A percentile compares a stretch with the other conserved stretches of the same genome.
phyloP scores from a whole-genome alignment of 768 basidiomycete genomes.

The Cubamyces lactineus region DNA sequence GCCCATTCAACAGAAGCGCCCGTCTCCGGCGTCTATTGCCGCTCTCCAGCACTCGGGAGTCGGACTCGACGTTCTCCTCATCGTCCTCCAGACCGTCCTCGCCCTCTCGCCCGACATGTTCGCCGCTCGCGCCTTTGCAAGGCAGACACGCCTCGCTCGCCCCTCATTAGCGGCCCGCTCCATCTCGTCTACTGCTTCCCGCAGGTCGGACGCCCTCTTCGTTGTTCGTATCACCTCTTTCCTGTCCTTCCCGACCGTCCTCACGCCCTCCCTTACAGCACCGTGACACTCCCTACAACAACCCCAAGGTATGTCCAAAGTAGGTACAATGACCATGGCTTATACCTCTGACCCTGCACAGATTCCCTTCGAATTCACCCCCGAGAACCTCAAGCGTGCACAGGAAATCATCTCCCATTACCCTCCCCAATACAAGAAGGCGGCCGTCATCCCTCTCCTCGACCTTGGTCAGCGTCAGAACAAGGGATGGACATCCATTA shows the following conservation, averaged over 20 bases:
- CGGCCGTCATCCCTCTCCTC: conserved; percentile 94
- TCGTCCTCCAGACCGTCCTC: background rate
- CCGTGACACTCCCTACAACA: conserved; percentile 93
- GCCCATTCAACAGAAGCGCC: conserved; percentile 16
- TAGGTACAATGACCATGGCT: background rate
- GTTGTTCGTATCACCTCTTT: conserved; percentile 73
- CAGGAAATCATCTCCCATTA: conserved; percentile 91
- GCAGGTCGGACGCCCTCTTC: conserved; percentile 83
- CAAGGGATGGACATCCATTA: conserved; percentile 97
- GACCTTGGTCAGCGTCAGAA: conserved; percentile 98
- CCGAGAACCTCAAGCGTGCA: conserved; percentile 83
- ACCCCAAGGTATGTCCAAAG: conserved; percentile 67
- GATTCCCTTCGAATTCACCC: conserved; percentile 89
- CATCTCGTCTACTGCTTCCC: conserved; percentile 45
- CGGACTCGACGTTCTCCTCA: background rate
- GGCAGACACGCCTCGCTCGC: conserved; percentile 19
- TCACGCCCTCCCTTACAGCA: conserved; percentile 56
- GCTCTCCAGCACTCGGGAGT: background rate
- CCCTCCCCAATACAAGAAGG: conserved; percentile 98
- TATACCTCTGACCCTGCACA: conserved; percentile 34
- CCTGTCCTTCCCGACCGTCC: conserved; percentile 36
- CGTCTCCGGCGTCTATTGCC: conserved; percentile 3
- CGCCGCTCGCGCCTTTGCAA: conserved; percentile 30
- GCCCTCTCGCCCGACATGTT: conserved; percentile 27
- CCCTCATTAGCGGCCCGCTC: conserved; percentile 21